Base-by-base conservation (phyloP, 495 filamentous ascomycete genomes). In the Xylaria curta region DNA sequence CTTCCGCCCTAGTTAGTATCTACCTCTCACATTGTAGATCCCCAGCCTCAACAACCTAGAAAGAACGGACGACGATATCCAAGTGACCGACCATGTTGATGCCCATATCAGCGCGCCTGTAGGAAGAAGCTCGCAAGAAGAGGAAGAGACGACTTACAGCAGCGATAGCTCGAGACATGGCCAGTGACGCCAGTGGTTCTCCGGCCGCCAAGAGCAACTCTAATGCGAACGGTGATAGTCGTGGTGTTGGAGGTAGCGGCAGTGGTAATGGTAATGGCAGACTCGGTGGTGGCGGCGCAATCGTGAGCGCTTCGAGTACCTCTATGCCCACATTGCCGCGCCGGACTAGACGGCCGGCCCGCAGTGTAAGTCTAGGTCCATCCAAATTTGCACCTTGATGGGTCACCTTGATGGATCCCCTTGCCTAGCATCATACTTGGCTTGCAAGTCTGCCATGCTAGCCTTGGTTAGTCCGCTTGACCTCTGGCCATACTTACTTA, bases 101-200 rank as follows among this genome's bases (percentile, higher is more conserved):
- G 51, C 62, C 69, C n/a, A 51, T 71, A 33, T 19, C 24, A 66
- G 69, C 69, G 60, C 69, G 69, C 51, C 62, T 71, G 26, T 71
- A 71, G 69, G 49, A 66, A 66, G 69, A 71, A 66, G 62, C 69
- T 31, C 69, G 69, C 36, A 59, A 59, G 38, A 38, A 69, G 66
- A 70, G 46, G 62, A 49, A 46, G 62, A 58, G 46, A 46, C 53
- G 26, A 17, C 19, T 61, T 26, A 24, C 28, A 7, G 38, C 28
- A 7, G 28, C 21, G 24, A 49, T 7, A 60, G 53, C 28, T 21
- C 15, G 24, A 46, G 53, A 46, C 10, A 69, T 60, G 66, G 42
- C n/a, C 54, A 10, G 15, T 42, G 56, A 69, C 66, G 40, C 53
- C 53, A 60, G 40, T 0, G 21, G 28, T 46, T 7, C n/a, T 17